Base-by-base conservation (phyloP, 177 flowering plant genomes). In the Vitis hybrid region DNA sequence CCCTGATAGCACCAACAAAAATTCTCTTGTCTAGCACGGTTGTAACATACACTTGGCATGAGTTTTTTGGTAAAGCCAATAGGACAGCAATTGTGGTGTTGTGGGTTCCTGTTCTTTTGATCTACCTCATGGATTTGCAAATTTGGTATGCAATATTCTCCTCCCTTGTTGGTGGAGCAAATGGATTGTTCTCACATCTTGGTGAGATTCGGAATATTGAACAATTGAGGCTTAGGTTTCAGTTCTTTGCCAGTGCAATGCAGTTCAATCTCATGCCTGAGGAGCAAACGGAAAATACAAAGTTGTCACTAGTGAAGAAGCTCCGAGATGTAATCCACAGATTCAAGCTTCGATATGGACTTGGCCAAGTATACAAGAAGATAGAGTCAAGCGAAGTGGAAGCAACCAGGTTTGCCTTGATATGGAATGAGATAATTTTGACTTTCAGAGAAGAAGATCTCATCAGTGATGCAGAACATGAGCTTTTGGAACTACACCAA, bases 211-310 rank as follows among this genome's bases (percentile, higher is more conserved):
- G 98, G 70, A 90, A 87, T 66, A 81, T 86, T n/a, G 69, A 71
- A 18, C 98, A 96, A 79, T 77, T 96, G 21, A 83, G 94, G 76
- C 90, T 96, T 49, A 81, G 99, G 74, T 96, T 96, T 73, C 97
- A 88, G 85, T 96, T 93, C 82, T 96, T 96, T 77, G 85, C 97
- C 3, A 88, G 90, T 76, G 99, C 97, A 32, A 57, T 93, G 80
- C 97, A 93, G 77, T 95, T 95, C 63, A 93, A 88, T 80, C 88
- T 95, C n/a, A 89, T 86, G 90, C 91, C 98, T 0, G 97, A 90
- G 80, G 92, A 90, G 69, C 86, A 78, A 70, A 56, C 79, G 59
- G 69, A 69, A 15, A 79, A 52, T 70, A 67, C 80, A 2, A 65
- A 76, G 30, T 80, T 76, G 18, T 82, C 87, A 0, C 53, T 90